Percentiles rank a stretch among this genome's conserved stretches.
phyloP scores from a whole-genome alignment of 192 early-diverging fungal genomes.

The Coemansia aciculifera region DNA sequence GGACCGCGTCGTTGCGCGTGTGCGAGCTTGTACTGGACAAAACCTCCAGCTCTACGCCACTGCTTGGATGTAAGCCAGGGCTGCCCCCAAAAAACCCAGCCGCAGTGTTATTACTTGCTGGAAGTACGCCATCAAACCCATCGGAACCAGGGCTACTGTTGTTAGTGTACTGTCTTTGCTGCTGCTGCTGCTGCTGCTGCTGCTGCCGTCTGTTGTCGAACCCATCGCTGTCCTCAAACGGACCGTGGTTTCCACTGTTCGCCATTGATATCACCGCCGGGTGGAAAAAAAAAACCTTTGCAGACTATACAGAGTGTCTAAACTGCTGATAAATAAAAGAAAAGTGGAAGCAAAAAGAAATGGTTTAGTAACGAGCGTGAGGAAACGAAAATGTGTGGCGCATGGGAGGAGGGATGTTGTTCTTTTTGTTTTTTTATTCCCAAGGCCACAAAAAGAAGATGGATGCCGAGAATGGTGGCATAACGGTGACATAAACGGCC shows the following conservation, averaged over 20 bases:
- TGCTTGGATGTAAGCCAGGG: neutral
- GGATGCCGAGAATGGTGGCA: too few relatives aligned
- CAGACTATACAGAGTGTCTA: neutral
- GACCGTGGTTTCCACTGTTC: neutral
- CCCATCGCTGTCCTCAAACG: conserved; percentile 18
- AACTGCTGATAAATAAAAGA: neutral
- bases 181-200: neutral
- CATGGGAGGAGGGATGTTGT: too few relatives aligned
- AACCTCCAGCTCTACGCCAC: conserved; percentile 50
- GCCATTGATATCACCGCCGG: neutral
- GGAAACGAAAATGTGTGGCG: conserved; percentile 1
- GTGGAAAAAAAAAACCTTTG: neutral
- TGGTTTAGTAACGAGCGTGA: too few relatives aligned
- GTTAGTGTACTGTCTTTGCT: conserved; percentile 5
- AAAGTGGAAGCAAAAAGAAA: conserved; percentile 2
- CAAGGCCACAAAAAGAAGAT: too few relatives aligned
- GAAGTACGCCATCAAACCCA: conserved; percentile 39
- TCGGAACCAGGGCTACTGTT: conserved; percentile 13
- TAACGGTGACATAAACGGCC: too few relatives aligned
- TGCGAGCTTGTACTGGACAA: conserved; percentile 49
- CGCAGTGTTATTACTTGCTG: conserved; percentile 4
- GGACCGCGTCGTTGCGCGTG: conserved; percentile 40
- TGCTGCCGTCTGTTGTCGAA: conserved; percentile 11
- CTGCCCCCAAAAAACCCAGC: conserved; percentile 33
- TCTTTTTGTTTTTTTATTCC: too few relatives aligned